phyloP scores from a whole-genome alignment of 2,329 filamentous ascomycete species.

The Drechslerella stenobrocha region DNA sequence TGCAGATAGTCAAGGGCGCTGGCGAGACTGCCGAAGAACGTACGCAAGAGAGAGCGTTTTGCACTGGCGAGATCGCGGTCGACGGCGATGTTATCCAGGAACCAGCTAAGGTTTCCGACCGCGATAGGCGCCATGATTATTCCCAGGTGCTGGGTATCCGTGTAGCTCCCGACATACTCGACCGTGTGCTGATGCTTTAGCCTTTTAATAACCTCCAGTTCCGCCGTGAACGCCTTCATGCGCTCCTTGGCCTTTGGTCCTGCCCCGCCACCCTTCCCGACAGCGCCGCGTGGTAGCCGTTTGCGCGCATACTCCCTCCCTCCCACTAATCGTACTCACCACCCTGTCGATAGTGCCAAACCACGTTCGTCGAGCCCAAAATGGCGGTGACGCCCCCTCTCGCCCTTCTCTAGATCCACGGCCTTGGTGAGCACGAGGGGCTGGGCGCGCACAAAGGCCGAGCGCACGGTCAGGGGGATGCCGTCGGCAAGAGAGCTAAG shows the following conservation, averaged over 20 bases:
- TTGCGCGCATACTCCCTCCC: constrained; percentile 54
- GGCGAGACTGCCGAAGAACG: constrained; percentile 54
- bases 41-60: constrained; percentile 51
- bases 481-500: constrained; percentile 43
- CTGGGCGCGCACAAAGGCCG: constrained; percentile 47
- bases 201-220: constrained; percentile 53
- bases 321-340: constrained; percentile 50
- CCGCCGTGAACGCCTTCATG: constrained; percentile 52
- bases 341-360: constrained; percentile 52
- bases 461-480: constrained; percentile 20
- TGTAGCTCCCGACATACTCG: constrained; percentile 54
- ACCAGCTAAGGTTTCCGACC: constrained; percentile 49
- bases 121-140: constrained; percentile 54
- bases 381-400: constrained; percentile 36
- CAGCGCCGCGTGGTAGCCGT: constrained; percentile 49
- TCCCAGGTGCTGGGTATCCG: constrained; percentile 53
- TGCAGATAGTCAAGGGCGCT: constrained; percentile 53
- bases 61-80: constrained; percentile 17
- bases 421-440: constrained; percentile 45
- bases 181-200: constrained; percentile 54
- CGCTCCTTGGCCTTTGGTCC: constrained; percentile 49
- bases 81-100: constrained; percentile 28
- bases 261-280: constrained; percentile 17
- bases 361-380: constrained; percentile 38
- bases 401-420: constrained; percentile 47